Evolutionary conservation across 495 filamentous ascomycete species (phyloP).

Genomic region (Aspergillus ellipticus): DNA sequence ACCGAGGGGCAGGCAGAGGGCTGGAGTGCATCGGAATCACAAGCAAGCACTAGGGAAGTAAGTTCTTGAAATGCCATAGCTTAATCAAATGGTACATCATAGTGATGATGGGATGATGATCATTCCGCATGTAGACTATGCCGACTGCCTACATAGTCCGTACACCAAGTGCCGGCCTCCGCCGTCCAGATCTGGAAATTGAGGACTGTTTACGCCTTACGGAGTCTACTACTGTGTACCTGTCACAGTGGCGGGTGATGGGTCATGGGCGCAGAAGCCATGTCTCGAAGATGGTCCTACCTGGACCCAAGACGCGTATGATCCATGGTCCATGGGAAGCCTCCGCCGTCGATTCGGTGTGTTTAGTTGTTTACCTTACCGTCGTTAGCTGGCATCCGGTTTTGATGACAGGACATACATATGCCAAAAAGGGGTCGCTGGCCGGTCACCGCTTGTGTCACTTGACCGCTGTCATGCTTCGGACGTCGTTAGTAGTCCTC

Average conservation of each 20-base stretch:
- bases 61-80: too few relatives aligned
- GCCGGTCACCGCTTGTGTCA: neutral
- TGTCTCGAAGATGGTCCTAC: neutral
- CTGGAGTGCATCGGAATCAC: too few relatives aligned
- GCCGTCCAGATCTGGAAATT: too few relatives aligned
- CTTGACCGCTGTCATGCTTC: neutral
- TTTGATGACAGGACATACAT: neutral
- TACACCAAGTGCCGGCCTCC: too few relatives aligned
- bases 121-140: too few relatives aligned
- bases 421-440: neutral
- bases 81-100: too few relatives aligned
- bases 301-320: neutral
- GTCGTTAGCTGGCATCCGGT: neutral
- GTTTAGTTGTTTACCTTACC: too few relatives aligned
- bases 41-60: too few relatives aligned
- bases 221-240: neutral
- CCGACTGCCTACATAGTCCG: too few relatives aligned
- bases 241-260: neutral
- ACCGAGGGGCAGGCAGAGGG: neutral
- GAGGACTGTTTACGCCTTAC: too few relatives aligned
- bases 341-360: neutral
- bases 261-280: neutral
- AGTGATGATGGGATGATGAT: too few relatives aligned
- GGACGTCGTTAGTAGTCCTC: neutral
- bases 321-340: neutral